Conservation (phyloP, 23 red algal species). For the Gracilariopsis chorda region DNA sequence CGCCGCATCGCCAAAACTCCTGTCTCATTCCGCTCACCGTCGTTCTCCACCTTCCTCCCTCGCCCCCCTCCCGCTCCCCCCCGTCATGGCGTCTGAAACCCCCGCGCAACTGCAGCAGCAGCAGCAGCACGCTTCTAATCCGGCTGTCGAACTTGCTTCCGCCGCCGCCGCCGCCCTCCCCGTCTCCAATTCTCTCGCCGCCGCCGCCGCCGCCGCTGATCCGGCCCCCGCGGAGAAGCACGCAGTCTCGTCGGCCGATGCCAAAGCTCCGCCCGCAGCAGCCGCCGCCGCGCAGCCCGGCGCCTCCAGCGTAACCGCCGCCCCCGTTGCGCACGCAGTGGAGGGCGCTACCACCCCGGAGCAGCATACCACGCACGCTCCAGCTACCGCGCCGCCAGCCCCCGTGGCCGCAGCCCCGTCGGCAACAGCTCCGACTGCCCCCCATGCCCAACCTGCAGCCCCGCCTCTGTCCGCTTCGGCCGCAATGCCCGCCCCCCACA, state of each 20-base stretch:
- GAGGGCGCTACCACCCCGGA: background rate
- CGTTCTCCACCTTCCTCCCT: background rate
- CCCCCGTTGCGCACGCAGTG: background rate
- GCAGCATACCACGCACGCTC: background rate
- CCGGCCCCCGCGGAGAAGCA: no score
- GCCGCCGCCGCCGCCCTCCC: no score
- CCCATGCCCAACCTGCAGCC: background rate
- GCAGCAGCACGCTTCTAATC: no score
- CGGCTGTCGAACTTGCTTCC: no score
- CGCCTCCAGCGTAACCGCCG: background rate
- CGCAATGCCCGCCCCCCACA: conserved; percentile 9
- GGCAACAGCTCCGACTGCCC: background rate
- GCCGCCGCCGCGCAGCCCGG: background rate
- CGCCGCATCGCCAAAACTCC: background rate
- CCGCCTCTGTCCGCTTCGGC: background rate
- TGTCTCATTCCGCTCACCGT: background rate
- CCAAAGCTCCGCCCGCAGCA: background rate
- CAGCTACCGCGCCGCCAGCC: background rate
- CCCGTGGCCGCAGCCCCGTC: background rate
- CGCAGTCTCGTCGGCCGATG: no score
- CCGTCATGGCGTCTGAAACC: no score
- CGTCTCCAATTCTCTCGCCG: no score
- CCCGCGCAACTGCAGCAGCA: no score
- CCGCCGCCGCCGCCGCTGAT: no score
- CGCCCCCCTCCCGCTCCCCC: background rate